phyloP scores from a whole-genome alignment of 176 grass and related monocot species.

The Zoysia pacifica region DNA sequence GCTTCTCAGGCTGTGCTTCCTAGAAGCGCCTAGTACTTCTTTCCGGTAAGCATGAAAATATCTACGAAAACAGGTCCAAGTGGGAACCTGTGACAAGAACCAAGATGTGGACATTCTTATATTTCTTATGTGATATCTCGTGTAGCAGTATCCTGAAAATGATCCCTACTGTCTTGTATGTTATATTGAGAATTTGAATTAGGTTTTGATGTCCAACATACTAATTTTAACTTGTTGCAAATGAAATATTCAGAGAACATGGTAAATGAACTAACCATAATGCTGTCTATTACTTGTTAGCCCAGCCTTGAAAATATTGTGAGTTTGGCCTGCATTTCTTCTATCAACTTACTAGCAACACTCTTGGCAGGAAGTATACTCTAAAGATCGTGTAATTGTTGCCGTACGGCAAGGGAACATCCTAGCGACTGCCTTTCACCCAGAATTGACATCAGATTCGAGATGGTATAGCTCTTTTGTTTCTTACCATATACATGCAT shows the following conservation, averaged over 20 bases:
- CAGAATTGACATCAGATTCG: constrained; percentile 88
- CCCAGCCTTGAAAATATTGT: not conserved
- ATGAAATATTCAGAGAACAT: not conserved
- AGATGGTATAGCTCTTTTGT: constrained; percentile 60
- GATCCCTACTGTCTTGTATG: not conserved
- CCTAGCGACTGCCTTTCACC: constrained; percentile 92
- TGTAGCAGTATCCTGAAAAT: not conserved
- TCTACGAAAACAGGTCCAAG: not conserved
- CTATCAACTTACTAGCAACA: constrained; percentile 17
- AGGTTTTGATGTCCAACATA: not conserved
- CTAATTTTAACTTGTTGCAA: not conserved
- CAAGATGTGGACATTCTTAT: not conserved
- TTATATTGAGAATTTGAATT: not conserved
- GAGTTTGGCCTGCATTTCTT: not conserved
- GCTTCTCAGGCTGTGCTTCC: not conserved
- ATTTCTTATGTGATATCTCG: not conserved
- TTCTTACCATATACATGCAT: not conserved
- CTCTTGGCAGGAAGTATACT: constrained; percentile 68
- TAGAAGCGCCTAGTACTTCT: not conserved
- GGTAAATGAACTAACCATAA: not conserved
- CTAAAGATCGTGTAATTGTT: constrained; percentile 72
- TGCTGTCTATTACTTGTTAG: not conserved
- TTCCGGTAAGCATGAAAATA: not conserved
- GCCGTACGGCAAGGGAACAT: constrained; percentile 88
- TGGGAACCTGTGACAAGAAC: not conserved